Conservation (phyloP, 1,284 basidiomycete genomes). For the Ustilago bromivora region DNA sequence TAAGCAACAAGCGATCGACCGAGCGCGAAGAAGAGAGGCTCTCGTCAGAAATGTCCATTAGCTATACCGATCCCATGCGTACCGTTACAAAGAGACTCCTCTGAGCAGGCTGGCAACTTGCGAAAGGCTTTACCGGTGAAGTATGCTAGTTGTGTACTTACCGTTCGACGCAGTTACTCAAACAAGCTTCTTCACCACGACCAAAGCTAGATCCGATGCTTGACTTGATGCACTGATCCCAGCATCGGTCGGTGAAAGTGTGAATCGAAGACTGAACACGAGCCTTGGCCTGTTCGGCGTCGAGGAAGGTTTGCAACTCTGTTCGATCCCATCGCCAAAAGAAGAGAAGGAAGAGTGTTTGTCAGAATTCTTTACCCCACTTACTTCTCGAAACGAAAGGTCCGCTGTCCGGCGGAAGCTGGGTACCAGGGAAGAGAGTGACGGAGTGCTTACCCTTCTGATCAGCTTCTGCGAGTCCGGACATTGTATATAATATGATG, state of each 20-base stretch:
- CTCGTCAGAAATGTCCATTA: too few relatives aligned
- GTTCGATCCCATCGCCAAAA: not conserved
- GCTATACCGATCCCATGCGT: too few relatives aligned
- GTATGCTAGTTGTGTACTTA: constrained; percentile 50
- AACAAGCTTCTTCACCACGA: constrained; percentile 83
- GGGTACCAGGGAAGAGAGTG: not conserved
- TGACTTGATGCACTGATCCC: constrained; percentile 82
- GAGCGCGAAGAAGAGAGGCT: not conserved
- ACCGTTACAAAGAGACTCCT: too few relatives aligned
- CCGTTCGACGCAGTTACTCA: constrained; percentile 86
- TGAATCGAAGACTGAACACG: constrained; percentile 76
- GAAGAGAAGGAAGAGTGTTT: not conserved
- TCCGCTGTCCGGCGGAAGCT: not conserved
- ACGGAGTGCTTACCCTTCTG: constrained; percentile 50
- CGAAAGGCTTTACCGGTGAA: too few relatives aligned
- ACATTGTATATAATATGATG: constrained; percentile 22
- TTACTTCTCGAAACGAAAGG: not conserved
- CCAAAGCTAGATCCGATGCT: constrained; percentile 87
- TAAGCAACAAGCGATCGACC: not conserved
- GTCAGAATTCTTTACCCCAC: not conserved
- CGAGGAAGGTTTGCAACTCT: constrained; percentile 85
- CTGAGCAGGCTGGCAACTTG: too few relatives aligned
- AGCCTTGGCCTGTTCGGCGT: constrained; percentile 87
- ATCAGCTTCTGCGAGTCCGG: constrained; percentile 59
- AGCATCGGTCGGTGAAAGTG: constrained; percentile 69